phyloP scores from a whole-genome alignment of 768 basidiomycete genomes.

The Hypholoma fasciculare region DNA sequence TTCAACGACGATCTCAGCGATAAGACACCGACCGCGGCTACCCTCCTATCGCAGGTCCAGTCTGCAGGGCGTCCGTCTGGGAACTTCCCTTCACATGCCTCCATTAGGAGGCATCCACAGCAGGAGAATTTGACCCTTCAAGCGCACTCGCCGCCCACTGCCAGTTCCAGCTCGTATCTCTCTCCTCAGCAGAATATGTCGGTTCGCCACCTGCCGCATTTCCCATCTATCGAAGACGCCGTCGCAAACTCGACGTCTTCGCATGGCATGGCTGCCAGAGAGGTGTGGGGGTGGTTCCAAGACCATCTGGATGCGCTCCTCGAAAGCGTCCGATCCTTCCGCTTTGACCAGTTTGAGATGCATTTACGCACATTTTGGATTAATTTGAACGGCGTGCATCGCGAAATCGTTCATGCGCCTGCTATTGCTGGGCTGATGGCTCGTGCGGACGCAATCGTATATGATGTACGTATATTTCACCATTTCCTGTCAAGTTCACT shows the following conservation, averaged over 20 bases:
- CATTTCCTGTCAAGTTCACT: conserved; percentile 5
- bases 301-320: conserved; percentile 85
- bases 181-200: conserved; percentile 54
- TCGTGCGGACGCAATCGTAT: conserved; percentile 86
- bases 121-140: conserved; percentile 58
- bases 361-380: conserved; percentile 87
- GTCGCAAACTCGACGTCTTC: conserved; percentile 73
- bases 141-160: conserved; percentile 56
- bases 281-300: conserved; percentile 92
- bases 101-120: conserved; percentile 74
- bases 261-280: conserved; percentile 77
- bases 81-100: conserved; percentile 67
- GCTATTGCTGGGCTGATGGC: conserved; percentile 88
- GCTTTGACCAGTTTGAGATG: conserved; percentile 90
- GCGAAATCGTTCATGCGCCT: conserved; percentile 88
- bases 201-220: conserved; percentile 76
- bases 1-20: conserved; percentile 71
- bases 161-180: conserved; percentile 47
- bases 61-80: conserved; percentile 59
- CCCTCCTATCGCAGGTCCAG: conserved; percentile 76
- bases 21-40: conserved; percentile 85
- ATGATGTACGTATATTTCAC: conserved; percentile 66
- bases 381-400: conserved; percentile 66
- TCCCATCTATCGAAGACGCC: conserved; percentile 86
- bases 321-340: conserved; percentile 73